Base-by-base conservation (phyloP, 2,329 filamentous ascomycete species). In the Aspergillus sp. region DNA sequence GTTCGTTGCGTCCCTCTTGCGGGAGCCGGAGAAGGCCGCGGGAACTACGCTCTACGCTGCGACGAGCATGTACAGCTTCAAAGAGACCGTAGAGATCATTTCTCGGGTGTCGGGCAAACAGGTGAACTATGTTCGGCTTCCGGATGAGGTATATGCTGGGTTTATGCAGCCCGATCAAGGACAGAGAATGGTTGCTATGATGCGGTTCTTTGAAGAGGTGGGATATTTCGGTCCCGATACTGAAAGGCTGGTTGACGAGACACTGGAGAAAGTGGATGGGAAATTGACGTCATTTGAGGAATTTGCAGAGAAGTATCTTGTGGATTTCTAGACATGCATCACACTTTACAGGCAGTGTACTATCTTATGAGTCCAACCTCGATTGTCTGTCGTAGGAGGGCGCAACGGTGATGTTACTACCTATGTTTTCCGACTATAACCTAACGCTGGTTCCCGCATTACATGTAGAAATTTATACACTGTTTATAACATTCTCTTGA, bases 41-140 rank as follows among this genome's bases (percentile, higher is more conserved):
- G 73, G 72, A 5, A 70, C 65, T 48, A 61, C 58, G 10, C 60
- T 77, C 26, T 66, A 62, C 11, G 73, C 73, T 0, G 68, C 72
- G 0, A 60, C 65, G 3, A 55, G 53, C 0, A 45, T 73, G 4
- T 71, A 73, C 52, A 65, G 58, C 2, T 57, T 66, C 35, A 49
- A 56, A 0, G 62, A 76, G 47, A 60, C 69, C 10, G 70, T 58
- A 20, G 54, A 53, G 45, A 63, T 68, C 16, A 62, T 77, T 35
- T 61, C 53, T 9, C 70, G 58, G 49, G 64, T 67, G 6, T 70
- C 61, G 2, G 72, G 71, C 20, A 77, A 73, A 57, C 65, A 51
- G 7, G 65, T 70, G 0, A 64, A 68, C 24, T 72, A 71, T 53
- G 52, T 55, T 19, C 63, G 65, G 55, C 10, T 66, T 1, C 55